Conservation (phyloP, 306 rosid genomes). For the Dryas octopetala region DNA sequence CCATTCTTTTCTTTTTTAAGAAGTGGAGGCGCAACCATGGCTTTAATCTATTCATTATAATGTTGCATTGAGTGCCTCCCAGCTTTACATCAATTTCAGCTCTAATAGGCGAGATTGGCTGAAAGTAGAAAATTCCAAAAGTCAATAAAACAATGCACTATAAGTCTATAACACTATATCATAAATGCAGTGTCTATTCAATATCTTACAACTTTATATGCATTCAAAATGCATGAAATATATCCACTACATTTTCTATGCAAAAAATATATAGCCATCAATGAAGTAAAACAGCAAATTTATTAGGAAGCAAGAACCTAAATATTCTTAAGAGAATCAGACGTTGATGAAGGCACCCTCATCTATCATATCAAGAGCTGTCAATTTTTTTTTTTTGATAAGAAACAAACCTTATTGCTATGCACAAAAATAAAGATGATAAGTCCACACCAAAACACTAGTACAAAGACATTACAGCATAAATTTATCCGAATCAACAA, state of each 20-base stretch:
- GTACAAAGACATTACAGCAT: too few relatives aligned
- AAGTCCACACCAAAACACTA: too few relatives aligned
- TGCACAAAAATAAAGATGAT: too few relatives aligned
- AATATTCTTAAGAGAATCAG: neutral
- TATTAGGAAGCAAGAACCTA: neutral
- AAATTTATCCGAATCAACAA: too few relatives aligned
- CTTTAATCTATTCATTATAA: constrained; percentile 77
- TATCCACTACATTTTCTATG: neutral
- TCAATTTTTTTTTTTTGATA: neutral
- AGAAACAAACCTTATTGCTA: too few relatives aligned
- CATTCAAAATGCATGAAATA: constrained; percentile 4
- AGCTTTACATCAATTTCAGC: constrained; percentile 90
- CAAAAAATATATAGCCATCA: neutral
- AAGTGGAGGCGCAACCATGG: constrained; percentile 73
- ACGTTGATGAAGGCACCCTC: neutral
- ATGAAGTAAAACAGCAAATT: neutral
- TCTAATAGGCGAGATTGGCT: constrained; percentile 78
- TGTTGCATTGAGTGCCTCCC: constrained; percentile 89
- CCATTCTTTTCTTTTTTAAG: constrained; percentile 72
- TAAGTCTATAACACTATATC: neutral
- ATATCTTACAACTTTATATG: constrained; percentile 2
- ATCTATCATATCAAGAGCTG: neutral
- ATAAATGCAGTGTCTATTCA: constrained; percentile 6
- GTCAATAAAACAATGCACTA: constrained; percentile 21
- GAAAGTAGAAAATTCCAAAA: constrained; percentile 34